Conservation (phyloP, 352 stramenopile genomes). For the Phytophthora niederhauseri region DNA sequence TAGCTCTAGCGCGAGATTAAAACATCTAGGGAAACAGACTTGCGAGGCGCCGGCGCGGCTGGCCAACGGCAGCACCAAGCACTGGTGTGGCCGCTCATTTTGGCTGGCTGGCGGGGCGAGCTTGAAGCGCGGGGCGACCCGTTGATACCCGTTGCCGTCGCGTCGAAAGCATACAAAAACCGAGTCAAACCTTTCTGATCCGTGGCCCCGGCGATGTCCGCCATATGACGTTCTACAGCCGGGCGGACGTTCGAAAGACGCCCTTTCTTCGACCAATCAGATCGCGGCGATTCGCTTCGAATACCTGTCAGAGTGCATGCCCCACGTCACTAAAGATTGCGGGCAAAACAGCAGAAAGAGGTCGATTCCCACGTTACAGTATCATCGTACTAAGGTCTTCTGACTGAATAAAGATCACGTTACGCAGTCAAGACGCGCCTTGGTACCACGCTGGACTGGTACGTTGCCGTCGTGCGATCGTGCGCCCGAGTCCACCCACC, state of each 20-base stretch:
- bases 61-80: neutral
- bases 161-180: slow-evolving; percentile 11
- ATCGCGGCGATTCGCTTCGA: slow-evolving; percentile 22
- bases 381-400: neutral
- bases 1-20: neutral
- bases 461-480: slow-evolving; percentile 27
- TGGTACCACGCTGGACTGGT: slow-evolving; percentile 21
- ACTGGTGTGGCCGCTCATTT: neutral
- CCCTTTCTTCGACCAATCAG: slow-evolving; percentile 27
- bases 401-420: neutral
- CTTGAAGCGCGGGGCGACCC: neutral
- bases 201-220: neutral
- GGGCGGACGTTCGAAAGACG: slow-evolving; percentile 13
- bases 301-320: slow-evolving; percentile 4
- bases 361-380: neutral
- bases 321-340: neutral
- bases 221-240: slow-evolving; percentile 15
- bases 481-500: slow-evolving; percentile 21
- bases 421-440: neutral
- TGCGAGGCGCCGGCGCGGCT: neutral
- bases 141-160: slow-evolving; percentile 7
- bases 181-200: slow-evolving; percentile 30
- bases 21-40: neutral
- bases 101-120: neutral
- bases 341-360: neutral